Evolutionary conservation across 1,139 yeast genomes (phyloP), one percentile per base, ranked within the genome.

Genomic region (Diutina sp.): DNA sequence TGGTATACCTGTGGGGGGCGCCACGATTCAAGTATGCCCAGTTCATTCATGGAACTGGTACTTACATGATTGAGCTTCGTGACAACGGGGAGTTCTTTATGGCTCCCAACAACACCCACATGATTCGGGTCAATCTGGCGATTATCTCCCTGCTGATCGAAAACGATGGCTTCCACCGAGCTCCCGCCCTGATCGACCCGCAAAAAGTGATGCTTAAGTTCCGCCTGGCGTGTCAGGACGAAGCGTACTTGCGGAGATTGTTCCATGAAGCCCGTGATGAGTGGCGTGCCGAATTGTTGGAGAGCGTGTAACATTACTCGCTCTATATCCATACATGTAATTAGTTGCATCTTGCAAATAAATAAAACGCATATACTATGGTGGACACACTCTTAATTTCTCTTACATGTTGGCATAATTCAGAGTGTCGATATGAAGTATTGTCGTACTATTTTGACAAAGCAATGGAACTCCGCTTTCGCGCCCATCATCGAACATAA

Each of bases 1-100:
- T 89, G 35, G 69, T 77, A 16, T 91, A 90, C 67, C 88, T 96
- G 46, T 93, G 98, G 98, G 98, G 98, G 2, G 81, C 79, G 58
- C 96, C 96, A 0, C 74, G 76, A 29, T 91, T 88, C 71, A 83
- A 85, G 62, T 87, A 82, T 66, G 90, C 91, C 1, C 99, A 95
- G 68, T 95, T 87, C 65, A 85, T 95, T 57, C 99, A 95, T 68
- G 79, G 77, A 60, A 83, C 96, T 0, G 99, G 99, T 1, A 84
- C 89, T 1, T 89, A 91, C 61, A 82, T 95, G 58, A 96, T 95
- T 3, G 98, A 95, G 68, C 76, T 95, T 54, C 74, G 93, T 60
- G 90, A 84, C 54, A 85, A 84, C 61, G 96, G 96, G 18, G 87
- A 84, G 58, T 79, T 91, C 63, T 84, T 87, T 61, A 72, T 91